Evolutionary conservation across 2,329 filamentous ascomycete genomes (phyloP).

Genomic region (Colletotrichum viniferum): DNA sequence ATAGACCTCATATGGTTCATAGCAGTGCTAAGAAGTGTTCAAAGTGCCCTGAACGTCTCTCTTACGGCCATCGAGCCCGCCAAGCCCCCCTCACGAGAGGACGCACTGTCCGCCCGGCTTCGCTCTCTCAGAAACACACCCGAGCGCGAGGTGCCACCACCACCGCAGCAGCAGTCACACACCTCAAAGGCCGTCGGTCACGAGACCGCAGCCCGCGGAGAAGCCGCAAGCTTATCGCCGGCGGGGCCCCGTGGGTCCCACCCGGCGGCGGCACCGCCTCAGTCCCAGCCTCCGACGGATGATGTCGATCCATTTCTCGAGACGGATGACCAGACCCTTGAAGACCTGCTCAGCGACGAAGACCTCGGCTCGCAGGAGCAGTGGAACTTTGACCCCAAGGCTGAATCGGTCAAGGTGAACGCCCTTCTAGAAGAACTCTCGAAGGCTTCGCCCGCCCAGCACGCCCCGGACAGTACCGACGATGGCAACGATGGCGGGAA

Average conservation of each 20-base stretch:
- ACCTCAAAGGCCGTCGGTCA: background rate
- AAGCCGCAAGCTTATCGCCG: background rate
- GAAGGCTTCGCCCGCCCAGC: background rate
- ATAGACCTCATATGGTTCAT: background rate
- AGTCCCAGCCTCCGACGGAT: slow-evolving; percentile 13
- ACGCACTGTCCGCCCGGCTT: slow-evolving; percentile 56
- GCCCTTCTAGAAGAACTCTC: slow-evolving; percentile 42
- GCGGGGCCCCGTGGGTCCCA: background rate
- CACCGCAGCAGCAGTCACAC: background rate
- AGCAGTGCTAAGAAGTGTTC: slow-evolving; percentile 3
- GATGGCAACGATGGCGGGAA: background rate
- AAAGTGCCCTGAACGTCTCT: slow-evolving; percentile 27
- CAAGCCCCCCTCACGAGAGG: slow-evolving; percentile 50
- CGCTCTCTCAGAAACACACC: slow-evolving; percentile 52
- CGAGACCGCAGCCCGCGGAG: background rate
- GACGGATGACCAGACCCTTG: slow-evolving; percentile 56
- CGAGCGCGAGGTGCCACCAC: slow-evolving; percentile 23
- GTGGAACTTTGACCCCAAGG: slow-evolving; percentile 28
- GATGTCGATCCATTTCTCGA: slow-evolving; percentile 44
- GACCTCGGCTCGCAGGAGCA: slow-evolving; percentile 33
- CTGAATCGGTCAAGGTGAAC: slow-evolving; percentile 33
- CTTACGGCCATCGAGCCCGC: slow-evolving; percentile 46
- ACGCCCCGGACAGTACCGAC: background rate
- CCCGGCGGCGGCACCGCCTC: background rate
- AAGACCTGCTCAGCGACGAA: slow-evolving; percentile 54